Conservation (phyloP, 208 protist species). For the Acanthamoeba royreba region DNA sequence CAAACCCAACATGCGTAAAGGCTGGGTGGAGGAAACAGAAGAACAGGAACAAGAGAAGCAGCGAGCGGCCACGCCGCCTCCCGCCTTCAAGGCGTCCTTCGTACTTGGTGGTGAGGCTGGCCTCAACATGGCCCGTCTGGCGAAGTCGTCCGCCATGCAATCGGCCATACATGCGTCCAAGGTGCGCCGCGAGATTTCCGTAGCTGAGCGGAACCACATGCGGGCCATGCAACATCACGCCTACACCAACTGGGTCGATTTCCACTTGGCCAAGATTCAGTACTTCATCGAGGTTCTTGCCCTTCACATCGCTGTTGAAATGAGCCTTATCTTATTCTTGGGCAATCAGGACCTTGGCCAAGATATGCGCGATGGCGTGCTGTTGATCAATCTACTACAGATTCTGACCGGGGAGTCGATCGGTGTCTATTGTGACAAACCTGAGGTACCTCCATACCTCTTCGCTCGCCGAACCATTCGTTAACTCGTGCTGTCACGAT, state of each 20-base stretch:
- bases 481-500: no score
- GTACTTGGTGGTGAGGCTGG: background rate
- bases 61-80: background rate
- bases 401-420: background rate
- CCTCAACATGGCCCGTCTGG: background rate
- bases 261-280: background rate
- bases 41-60: background rate
- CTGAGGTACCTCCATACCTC: no score
- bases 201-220: background rate
- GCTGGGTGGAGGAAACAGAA: background rate
- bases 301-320: background rate
- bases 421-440: background rate
- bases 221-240: background rate
- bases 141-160: background rate
- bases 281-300: background rate
- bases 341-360: background rate
- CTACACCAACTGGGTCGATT: background rate
- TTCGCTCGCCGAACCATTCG: no score
- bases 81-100: background rate
- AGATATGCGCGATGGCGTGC: constrained; percentile 8
- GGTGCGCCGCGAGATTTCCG: background rate
- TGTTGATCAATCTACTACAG: background rate
- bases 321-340: background rate
- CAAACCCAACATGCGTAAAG: background rate
- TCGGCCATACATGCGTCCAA: background rate